These are phyloP conservation scores for Solanum paucissectum DNA, from an alignment of 257 asterid genomes.

Conservation along the genomic window DNA sequence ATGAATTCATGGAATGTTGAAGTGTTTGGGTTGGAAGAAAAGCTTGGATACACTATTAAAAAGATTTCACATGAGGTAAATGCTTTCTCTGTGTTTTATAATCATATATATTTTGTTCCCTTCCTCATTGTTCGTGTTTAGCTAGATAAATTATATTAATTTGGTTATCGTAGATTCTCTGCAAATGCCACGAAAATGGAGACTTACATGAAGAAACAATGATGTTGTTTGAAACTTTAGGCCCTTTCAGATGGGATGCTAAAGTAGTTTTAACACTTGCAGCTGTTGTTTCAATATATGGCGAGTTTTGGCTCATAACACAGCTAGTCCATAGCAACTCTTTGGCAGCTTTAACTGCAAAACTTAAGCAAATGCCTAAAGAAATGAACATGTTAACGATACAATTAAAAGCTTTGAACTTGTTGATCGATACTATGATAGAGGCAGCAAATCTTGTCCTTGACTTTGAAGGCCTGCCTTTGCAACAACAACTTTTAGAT, in stretches of 20 bases:
- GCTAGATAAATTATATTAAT: not conserved
- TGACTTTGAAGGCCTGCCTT: conserved; percentile 29
- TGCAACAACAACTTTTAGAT: conserved; percentile 41
- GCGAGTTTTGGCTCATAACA: conserved; percentile 38
- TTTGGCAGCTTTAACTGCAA: conserved; percentile 35
- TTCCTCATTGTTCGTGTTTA: not conserved
- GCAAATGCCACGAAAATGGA: conserved; percentile 18
- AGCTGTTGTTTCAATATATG: conserved; percentile 31
- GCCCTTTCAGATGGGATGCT: conserved; percentile 52
- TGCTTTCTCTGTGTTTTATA: not conserved
- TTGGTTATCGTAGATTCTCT: conserved; percentile 26
- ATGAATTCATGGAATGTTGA: conserved; percentile 7
- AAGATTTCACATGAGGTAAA: conserved; percentile 53
- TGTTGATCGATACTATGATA: conserved; percentile 38
- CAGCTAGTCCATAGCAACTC: conserved; percentile 28
- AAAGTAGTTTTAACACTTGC: conserved; percentile 51
- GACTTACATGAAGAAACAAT: conserved; percentile 40
- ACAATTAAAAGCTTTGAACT: conserved; percentile 34
- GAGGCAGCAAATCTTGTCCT: conserved; percentile 30
- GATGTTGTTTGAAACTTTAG: conserved; percentile 40
- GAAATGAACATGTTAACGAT: conserved; percentile 10
- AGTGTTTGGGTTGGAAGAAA: conserved; percentile 24
- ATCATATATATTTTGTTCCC: not conserved
- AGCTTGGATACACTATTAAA: conserved; percentile 29
- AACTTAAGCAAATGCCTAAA: conserved; percentile 27